Base-by-base conservation (phyloP, 176 grass and related monocot genomes). In the Carex parvula region DNA sequence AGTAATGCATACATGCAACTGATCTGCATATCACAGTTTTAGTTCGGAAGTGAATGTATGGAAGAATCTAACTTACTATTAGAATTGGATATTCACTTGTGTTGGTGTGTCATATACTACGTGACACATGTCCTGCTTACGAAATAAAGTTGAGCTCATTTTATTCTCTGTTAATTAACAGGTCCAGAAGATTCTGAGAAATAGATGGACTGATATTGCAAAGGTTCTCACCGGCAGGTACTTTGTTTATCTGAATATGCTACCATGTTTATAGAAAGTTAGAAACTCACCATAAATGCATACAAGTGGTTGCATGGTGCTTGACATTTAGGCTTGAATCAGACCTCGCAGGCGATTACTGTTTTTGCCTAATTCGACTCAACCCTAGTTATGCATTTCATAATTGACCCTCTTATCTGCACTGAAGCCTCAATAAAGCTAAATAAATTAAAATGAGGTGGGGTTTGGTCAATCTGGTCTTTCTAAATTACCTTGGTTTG, bases 201-300 rank as follows among this genome's bases (percentile, higher is more conserved):
- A 99, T 80, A 93, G 81, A 87, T 95, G 91, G 96, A 99, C 96
- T 85, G 96, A 99, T 81, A 99, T 99, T 68, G 93, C 93, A n/a
- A 99, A 99, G 64, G 91, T 99, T 61, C 91, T 99, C 12, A 88
- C 96, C 8, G 93, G 93, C 80, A 99, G 96, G 96, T 99, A 85
- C 16, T 89, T 73, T 62, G 78, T 67, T 90, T 10, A 26, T 68
- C 44, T 37, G 9, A 67, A 14, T 66, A 55, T 30, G 22, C 48
- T 54, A 76, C 48, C 11, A 29, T 76, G 6, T 24, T n/a, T 55
- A 76, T n/a, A n/a, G n/a, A n/a, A n/a, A n/a, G n/a, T n/a, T 76
- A 13, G 12, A 76, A 56, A 55, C 1, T 13, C 44, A 77, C 24
- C 6, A 77, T 77, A 56, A 56, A 73, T 21, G 42, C 18, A 46